Evolutionary conservation across 2,329 filamentous ascomycete genomes (phyloP), one percentile per base, ranked within the genome.

Genomic region (Fusarium incarnatum): DNA sequence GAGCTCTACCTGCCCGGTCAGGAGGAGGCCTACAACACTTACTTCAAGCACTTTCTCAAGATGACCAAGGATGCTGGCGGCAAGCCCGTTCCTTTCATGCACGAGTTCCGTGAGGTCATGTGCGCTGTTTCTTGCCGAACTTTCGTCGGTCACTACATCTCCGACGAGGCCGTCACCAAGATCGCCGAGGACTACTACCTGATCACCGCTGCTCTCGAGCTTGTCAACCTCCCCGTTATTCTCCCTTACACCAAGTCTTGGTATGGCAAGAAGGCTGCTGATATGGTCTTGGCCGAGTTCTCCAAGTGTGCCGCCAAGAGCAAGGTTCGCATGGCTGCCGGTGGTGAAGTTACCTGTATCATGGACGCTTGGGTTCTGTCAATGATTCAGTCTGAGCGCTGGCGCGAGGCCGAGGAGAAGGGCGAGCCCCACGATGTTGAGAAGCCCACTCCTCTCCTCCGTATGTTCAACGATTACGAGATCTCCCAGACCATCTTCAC

Each of bases 211-310:
- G 96, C 96, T 23, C 88, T 98, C 73, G 96, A 99, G 82, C 88
- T 98, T 48, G 96, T 99, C 85, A 98, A 98, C 85, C 97, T 98
- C 85, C 95, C 96, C 64, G 92, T 98, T 82, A 98, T 98, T 79
- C 82, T 98, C 42, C 95, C 95, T 41, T 98, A 89, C 85, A 98
- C 94, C 79, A 95, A 94, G 85, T 94, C 94, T 8, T 98, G 94
- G 94, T 97, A 97, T 78, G 96, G 95, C 75, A 97, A 98, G 87
- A 97, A 94, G 84, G 94, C 94, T 30, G 91, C 95, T 62, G 93
- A 97, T 77, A 94, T 97, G 90, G 94, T 97, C 34, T 85, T 98
- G 71, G 87, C 87, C 50, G 94, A 97, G 79, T 98, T 98, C 78
- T 84, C 91, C 79, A 94, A 94, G 82, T 98, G 95, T 78, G 92